Percentiles rank a stretch among this genome's conserved stretches.
Evolutionary conservation across 163 green algal species (phyloP).

Genomic region (Chlorella variabilis): DNA sequence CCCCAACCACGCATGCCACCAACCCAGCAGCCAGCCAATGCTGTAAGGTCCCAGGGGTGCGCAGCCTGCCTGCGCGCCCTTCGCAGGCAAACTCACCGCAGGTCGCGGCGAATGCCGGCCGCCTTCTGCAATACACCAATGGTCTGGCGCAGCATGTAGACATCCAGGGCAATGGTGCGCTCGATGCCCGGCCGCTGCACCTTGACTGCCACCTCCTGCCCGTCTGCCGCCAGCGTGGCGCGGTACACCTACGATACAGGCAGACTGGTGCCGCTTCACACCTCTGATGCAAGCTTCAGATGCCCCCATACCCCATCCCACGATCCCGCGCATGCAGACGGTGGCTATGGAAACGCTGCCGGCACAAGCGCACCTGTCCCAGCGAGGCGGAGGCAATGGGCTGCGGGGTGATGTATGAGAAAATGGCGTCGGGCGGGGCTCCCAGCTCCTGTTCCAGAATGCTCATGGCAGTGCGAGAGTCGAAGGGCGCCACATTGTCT

Average conservation of each 20-base stretch:
- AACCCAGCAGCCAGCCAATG: no score
- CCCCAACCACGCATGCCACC: no score
- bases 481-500: constrained; percentile 79
- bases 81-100: no score
- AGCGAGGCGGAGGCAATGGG: constrained; percentile 94
- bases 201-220: constrained; percentile 95
- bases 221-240: constrained; percentile 73
- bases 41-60: no score
- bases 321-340: no score
- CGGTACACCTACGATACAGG: constrained; percentile 82
- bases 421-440: constrained; percentile 71
- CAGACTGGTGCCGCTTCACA: no score
- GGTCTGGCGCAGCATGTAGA: constrained; percentile 82
- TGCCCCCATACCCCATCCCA: no score
- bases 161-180: constrained; percentile 92
- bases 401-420: constrained; percentile 70
- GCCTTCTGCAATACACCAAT: constrained; percentile 32
- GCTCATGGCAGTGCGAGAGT: constrained; percentile 59
- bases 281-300: no score
- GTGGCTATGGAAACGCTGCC: no score
- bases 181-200: constrained; percentile 96
- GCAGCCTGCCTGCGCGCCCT: no score
- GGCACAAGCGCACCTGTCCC: constrained; percentile 76
- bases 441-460: constrained; percentile 93
- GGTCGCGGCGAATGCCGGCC: constrained; percentile 39